Evolutionary conservation across 331 rosid species (phyloP).

Genomic region (Rhamnella rubrinervis): DNA sequence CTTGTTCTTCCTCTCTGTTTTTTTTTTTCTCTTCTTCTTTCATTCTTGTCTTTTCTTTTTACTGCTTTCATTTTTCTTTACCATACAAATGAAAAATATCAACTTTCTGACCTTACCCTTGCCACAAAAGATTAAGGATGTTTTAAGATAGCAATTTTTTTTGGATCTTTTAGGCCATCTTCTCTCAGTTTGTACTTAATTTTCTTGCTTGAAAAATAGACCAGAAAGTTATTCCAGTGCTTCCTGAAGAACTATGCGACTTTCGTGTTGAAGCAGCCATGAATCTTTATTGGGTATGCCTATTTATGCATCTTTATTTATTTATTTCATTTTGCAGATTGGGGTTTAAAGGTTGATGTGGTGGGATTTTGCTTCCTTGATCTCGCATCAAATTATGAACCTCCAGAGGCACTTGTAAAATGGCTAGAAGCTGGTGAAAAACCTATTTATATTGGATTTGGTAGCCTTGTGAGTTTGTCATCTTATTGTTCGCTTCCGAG

Average conservation of each 20-base stretch:
- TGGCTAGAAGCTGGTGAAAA: slow-evolving; percentile 90
- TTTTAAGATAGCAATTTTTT: no score
- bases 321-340: slow-evolving; percentile 64
- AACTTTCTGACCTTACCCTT: no score
- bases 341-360: slow-evolving; percentile 95
- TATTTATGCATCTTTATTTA: slow-evolving; percentile 2
- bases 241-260: neutral
- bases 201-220: neutral
- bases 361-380: slow-evolving; percentile 99
- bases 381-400: slow-evolving; percentile 93
- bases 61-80: no score
- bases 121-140: no score
- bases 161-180: no score
- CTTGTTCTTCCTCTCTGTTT: no score
- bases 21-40: no score
- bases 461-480: slow-evolving; percentile 73
- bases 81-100: no score
- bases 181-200: neutral
- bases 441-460: slow-evolving; percentile 94
- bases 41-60: no score
- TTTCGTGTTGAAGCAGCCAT: neutral
- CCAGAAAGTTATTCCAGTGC: no score
- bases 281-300: neutral
- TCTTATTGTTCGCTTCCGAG: no score
- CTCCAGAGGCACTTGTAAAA: slow-evolving; percentile 71